Evolutionary conservation across 495 filamentous ascomycete genomes (phyloP), one percentile per base, ranked within the genome.

Genomic region (Penicillium malachiteum): DNA sequence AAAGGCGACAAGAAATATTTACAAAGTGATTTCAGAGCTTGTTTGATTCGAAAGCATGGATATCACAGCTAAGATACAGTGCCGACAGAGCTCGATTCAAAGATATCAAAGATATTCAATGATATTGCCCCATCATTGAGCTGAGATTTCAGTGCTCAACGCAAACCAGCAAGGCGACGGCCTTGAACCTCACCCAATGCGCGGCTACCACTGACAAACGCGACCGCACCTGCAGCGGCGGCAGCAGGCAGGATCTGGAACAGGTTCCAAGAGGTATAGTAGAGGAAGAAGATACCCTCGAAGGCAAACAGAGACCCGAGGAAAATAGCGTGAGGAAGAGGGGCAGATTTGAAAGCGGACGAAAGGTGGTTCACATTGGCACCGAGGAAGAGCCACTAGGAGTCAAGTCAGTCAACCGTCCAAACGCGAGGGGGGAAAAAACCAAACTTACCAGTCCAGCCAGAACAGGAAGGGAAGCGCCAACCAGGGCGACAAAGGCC

Each of bases 171-270:
- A 62, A 97, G 74, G 41, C 94, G 82, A 48, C 94, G 80, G 57
- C 85, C 87, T 74, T 96, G 94, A 30, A 97, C 93, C 75, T 98
- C 94, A 41, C 89, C 86, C 61, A 98, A 76, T 18, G 94, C 95
- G 69, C 93, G 88, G 64, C 88, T 92, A 52, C 94, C 95, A 70
- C 91, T 96, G 40, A 97, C 71, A 65, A 95, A 91, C 18, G 88
- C 82, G 50, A 91, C 83, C 42, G 78, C 70, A 17, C 86, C 87
- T 48, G 89, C 82, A 40, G 81, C 74, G 34, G 78, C 82, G 58
- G 84, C 84, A 48, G 85, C 86, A 9, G 92, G 92, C 38, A 98
- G 81, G 30, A 82, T 82, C 76, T 96, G 87, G 81, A 97, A 98
- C 43, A 98, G 76, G 61, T 86, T 96, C 94, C 93, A 97, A 60